Evolutionary conservation across 1,284 basidiomycete genomes (phyloP).

Genomic region (Pascua sp.): DNA sequence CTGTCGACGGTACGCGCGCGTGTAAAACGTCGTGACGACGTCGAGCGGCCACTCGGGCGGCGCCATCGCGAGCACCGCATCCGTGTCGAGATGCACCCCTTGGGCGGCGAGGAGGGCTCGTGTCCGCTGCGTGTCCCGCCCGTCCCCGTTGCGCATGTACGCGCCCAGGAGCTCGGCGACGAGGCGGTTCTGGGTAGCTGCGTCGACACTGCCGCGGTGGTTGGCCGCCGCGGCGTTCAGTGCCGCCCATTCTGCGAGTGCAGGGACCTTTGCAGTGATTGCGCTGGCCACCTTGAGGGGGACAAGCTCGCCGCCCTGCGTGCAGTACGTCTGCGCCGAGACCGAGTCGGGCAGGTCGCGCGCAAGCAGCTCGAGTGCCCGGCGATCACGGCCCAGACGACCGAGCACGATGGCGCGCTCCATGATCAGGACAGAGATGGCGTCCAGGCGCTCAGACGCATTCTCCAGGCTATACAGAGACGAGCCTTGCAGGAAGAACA

Average conservation of each 20-base stretch:
- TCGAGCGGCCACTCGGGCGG: conserved; percentile 71
- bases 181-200: conserved; percentile 59
- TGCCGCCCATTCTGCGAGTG: conserved; percentile 58
- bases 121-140: conserved; percentile 66
- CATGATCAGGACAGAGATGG: conserved; percentile 56
- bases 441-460: conserved; percentile 55
- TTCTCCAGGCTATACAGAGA: conserved; percentile 60
- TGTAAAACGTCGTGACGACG: conserved; percentile 68
- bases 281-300: conserved; percentile 59
- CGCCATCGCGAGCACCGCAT: conserved; percentile 69
- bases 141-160: conserved; percentile 77
- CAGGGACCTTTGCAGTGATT: conserved; percentile 42
- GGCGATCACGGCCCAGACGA: conserved; percentile 64
- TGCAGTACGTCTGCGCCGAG: conserved; percentile 77
- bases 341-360: conserved; percentile 66
- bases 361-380: conserved; percentile 66
- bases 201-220: conserved; percentile 52
- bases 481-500: conserved; percentile 74
- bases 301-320: conserved; percentile 67
- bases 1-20: conserved; percentile 69
- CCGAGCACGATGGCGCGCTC: conserved; percentile 78
- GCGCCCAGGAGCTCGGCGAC: conserved; percentile 70
- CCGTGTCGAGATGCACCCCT: conserved; percentile 68
- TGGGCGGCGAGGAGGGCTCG: conserved; percentile 72
- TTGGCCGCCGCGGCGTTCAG: conserved; percentile 52